Evolutionary conservation across 2,329 filamentous ascomycete genomes (phyloP), one percentile per base, ranked within the genome.

Genomic region (Fusarium fujikuroi): DNA sequence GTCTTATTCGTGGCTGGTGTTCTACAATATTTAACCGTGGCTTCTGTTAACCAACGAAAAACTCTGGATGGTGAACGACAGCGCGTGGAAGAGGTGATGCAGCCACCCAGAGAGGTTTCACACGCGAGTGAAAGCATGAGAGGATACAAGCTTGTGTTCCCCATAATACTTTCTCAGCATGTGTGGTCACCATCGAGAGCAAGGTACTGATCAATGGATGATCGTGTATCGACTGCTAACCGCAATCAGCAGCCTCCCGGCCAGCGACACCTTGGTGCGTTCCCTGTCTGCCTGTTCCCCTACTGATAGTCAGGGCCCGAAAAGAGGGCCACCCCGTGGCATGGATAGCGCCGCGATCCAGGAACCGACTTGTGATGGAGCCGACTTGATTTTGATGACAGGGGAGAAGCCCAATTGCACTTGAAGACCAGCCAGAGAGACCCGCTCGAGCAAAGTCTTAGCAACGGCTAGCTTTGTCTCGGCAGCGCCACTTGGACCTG

Each of bases 331-430:
- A 78, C 75, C 73, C 74, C 73, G 69, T 71, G 71, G 66, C 75
- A 75, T 76, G 67, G 76, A 71, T 75, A 73, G 75, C 76, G 75
- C 64, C 66, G 60, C 69, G 71, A 78, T 69, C 76, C 76, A 78
- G 76, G 76, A 76, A 78, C 76, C 40, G 28, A 65, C 75, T 72
- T 40, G 43, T 49, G 36, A 77, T 79, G 63, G 65, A 57, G 66
- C 40, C 61, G 75, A 75, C 74, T 36, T 46, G 52, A 37, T 44
- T 60, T 52, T 61, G 46, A 54, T 46, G 28, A 67, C 69, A 73
- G 63, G 68, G 50, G 32, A 23, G n/a, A 32, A 46, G 34, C 39
- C 66, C 65, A 69, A 69, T 69, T 64, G 36, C 57, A 59, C 23
- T 37, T 37, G 39, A 30, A 50, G 28, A 61, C 15, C 63, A 34